These are phyloP conservation scores for Huiozyma naganishii DNA, from an alignment of 805 yeast genomes.

Conservation along the genomic window DNA sequence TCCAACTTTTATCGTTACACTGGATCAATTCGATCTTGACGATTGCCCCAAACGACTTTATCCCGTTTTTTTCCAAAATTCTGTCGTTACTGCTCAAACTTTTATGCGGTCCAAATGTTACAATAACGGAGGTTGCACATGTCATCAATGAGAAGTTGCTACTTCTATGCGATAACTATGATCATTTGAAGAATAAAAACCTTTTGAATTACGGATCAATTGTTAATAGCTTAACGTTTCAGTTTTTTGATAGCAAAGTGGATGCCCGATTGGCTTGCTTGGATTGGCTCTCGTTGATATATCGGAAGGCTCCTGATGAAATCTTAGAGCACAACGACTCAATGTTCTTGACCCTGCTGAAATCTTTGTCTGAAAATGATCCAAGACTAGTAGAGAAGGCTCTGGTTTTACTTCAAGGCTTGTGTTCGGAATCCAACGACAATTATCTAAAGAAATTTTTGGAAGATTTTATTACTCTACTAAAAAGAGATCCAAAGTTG, in stretches of 20 bases:
- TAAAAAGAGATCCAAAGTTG: slow-evolving; percentile 57
- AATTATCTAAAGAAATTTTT: slow-evolving; percentile 67
- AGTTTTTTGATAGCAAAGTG: slow-evolving; percentile 66
- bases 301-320: slow-evolving; percentile 52
- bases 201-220: slow-evolving; percentile 38
- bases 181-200: slow-evolving; percentile 15
- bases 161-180: slow-evolving; percentile 31
- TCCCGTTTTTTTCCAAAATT: slow-evolving; percentile 64
- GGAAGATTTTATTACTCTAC: slow-evolving; percentile 55
- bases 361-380: slow-evolving; percentile 51
- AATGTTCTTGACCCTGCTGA: slow-evolving; percentile 66
- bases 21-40: slow-evolving; percentile 73
- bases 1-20: slow-evolving; percentile 65
- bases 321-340: slow-evolving; percentile 46
- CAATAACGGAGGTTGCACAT: slow-evolving; percentile 43
- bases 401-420: slow-evolving; percentile 17
- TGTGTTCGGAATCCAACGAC: slow-evolving; percentile 40
- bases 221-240: slow-evolving; percentile 60
- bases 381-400: slow-evolving; percentile 23
- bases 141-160: slow-evolving; percentile 48
- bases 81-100: slow-evolving; percentile 57
- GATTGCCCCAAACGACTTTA: slow-evolving; percentile 61
- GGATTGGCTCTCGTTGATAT: slow-evolving; percentile 83
- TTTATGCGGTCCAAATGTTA: slow-evolving; percentile 42
- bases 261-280: slow-evolving; percentile 73